These are phyloP conservation scores for Silene uniflora DNA, from an alignment of 148 eudicot genomes.

Conservation along the genomic window DNA sequence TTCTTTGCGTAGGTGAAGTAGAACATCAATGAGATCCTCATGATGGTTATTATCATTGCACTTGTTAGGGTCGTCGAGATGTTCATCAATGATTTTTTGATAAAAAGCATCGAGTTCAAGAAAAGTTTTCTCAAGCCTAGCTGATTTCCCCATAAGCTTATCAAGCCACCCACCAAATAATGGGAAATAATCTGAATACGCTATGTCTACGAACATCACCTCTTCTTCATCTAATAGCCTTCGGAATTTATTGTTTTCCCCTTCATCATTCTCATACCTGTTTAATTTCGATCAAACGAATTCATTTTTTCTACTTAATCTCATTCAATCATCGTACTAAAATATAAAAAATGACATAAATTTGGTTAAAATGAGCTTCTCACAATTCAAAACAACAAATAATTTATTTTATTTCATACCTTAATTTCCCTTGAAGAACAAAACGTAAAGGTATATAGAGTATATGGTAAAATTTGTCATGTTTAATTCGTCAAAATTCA, in stretches of 20 bases:
- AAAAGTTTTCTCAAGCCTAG: constrained; percentile 21
- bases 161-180: constrained; percentile 30
- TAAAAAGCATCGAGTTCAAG: constrained; percentile 23
- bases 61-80: constrained; percentile 15
- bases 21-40: constrained; percentile 33
- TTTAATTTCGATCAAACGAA: too few relatives aligned
- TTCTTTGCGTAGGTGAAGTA: constrained; percentile 23
- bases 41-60: not conserved
- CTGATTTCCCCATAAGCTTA: constrained; percentile 16
- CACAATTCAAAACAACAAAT: too few relatives aligned
- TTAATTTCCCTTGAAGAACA: too few relatives aligned
- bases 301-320: too few relatives aligned
- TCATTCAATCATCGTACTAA: too few relatives aligned
- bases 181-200: constrained; percentile 28
- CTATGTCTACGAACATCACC: constrained; percentile 17
- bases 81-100: constrained; percentile 30
- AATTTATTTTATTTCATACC: too few relatives aligned
- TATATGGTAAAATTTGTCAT: too few relatives aligned
- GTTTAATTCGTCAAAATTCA: too few relatives aligned
- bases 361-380: too few relatives aligned
- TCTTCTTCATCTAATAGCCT: constrained; percentile 15
- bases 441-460: too few relatives aligned
- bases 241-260: constrained; percentile 7
- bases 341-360: too few relatives aligned
- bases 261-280: constrained; percentile 20